Evolutionary conservation across 169 alveolate genomes (phyloP).

Genomic region (Cryptosporidium sp.): DNA sequence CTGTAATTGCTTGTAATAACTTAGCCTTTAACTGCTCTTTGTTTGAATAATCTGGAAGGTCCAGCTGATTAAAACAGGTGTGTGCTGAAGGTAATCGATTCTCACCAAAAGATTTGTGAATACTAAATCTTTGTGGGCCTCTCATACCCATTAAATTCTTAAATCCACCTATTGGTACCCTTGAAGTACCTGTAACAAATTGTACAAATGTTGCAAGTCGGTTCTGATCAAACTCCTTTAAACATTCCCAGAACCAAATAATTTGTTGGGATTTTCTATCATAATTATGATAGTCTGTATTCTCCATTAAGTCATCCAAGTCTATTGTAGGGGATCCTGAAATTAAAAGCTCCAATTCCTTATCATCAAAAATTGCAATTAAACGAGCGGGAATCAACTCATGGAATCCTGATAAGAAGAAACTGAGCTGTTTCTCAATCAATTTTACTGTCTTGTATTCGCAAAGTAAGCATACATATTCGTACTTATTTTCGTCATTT

Average conservation of each 20-base stretch:
- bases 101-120: slow-evolving; percentile 91
- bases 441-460: slow-evolving; percentile 94
- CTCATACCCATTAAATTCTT: slow-evolving; percentile 97
- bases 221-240: slow-evolving; percentile 91
- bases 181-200: slow-evolving; percentile 96
- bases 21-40: slow-evolving; percentile 92
- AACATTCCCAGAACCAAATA: slow-evolving; percentile 94
- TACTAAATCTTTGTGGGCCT: slow-evolving; percentile 97
- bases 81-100: slow-evolving; percentile 98
- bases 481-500: slow-evolving; percentile 92
- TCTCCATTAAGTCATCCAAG: slow-evolving; percentile 93
- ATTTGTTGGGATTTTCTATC: slow-evolving; percentile 88
- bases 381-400: slow-evolving; percentile 96
- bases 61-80: slow-evolving; percentile 98
- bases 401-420: slow-evolving; percentile 97
- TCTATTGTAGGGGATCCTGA: slow-evolving; percentile 99
- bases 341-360: slow-evolving; percentile 94
- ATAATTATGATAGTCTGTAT: slow-evolving; percentile 95
- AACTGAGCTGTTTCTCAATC: slow-evolving; percentile 94
- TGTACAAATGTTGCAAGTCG: slow-evolving; percentile 94
- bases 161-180: slow-evolving; percentile 99
- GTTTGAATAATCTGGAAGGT: slow-evolving; percentile 96
- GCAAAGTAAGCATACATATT: slow-evolving; percentile 94
- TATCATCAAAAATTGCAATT: slow-evolving; percentile 95
- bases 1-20: slow-evolving; percentile 92